Conservation (phyloP, 1,139 yeast species). For the Sugiyamaella castrensis region DNA sequence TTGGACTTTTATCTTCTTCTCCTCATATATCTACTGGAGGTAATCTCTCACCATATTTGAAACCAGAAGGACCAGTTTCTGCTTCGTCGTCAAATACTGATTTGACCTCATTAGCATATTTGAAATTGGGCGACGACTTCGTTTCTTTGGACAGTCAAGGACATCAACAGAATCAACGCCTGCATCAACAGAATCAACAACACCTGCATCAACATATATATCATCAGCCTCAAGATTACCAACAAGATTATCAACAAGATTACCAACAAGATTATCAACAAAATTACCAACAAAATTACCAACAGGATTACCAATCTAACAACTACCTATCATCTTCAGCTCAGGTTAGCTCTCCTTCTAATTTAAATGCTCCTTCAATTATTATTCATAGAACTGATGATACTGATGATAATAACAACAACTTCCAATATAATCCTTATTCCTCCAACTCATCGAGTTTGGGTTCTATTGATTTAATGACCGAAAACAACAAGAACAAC, state of each 20-base stretch:
- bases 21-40: conserved; percentile 14
- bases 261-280: too few species aligned
- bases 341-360: not conserved
- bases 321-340: conserved; percentile 1
- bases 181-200: too few species aligned
- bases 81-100: conserved; percentile 13
- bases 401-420: not conserved
- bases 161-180: too few species aligned
- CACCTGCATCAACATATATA: too few species aligned
- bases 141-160: too few species aligned
- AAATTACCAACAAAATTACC: too few species aligned
- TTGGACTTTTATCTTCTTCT: conserved; percentile 6
- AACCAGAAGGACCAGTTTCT: not conserved
- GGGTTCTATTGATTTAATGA: too few species aligned
- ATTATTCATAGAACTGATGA: not conserved
- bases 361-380: not conserved
- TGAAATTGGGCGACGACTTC: conserved; percentile 6
- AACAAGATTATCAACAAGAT: too few species aligned
- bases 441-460: too few species aligned
- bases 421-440: too few species aligned
- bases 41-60: conserved; percentile 22
- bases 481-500: too few species aligned
- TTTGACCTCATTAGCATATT: conserved; percentile 21
- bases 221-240: too few species aligned
- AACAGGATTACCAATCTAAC: not conserved